A percentile compares a stretch with the other conserved stretches of the same genome.
Evolutionary conservation across 1,284 basidiomycete genomes (phyloP).

Genomic region (Afroboletus lepidellus): DNA sequence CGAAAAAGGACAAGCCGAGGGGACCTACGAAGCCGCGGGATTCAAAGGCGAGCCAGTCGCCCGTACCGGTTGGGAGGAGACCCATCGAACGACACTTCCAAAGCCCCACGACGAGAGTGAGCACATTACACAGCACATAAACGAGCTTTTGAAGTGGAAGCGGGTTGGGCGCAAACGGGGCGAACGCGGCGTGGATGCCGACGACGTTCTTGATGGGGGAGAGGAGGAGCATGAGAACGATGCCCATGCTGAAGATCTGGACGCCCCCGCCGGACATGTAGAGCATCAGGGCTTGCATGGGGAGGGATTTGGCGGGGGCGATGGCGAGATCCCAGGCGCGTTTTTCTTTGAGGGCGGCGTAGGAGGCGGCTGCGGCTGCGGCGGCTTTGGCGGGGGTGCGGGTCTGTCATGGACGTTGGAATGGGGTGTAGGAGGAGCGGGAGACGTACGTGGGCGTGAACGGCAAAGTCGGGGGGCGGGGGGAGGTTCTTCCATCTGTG

Average conservation of each 20-base stretch:
- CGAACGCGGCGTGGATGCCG: conserved; percentile 70
- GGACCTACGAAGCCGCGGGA: conserved; percentile 65
- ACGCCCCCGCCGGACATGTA: conserved; percentile 94
- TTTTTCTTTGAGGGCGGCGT: conserved; percentile 70
- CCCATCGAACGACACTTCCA: conserved; percentile 94
- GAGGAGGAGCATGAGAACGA: conserved; percentile 85
- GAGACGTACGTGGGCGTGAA: conserved; percentile 30
- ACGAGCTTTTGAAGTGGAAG: conserved; percentile 63
- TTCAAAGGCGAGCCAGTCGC: conserved; percentile 92
- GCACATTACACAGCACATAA: conserved; percentile 67
- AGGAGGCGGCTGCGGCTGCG: conserved; percentile 42
- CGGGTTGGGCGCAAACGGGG: conserved; percentile 46
- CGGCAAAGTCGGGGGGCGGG: conserved; percentile 61
- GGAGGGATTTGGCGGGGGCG: conserved; percentile 81
- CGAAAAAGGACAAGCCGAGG: background rate
- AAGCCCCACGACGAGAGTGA: conserved; percentile 76
- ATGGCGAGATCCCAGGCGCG: conserved; percentile 88
- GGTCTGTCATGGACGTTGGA: conserved; percentile 33
- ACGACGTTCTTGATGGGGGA: conserved; percentile 79
- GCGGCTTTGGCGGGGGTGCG: conserved; percentile 42
- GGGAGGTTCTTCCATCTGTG: conserved; percentile 59
- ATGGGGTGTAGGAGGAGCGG: background rate
- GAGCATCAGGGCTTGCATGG: conserved; percentile 95
- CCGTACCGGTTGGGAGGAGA: conserved; percentile 81
- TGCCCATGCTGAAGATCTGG: conserved; percentile 92